Evolutionary conservation across 495 filamentous ascomycete genomes (phyloP), one percentile per base, ranked within the genome.

Genomic region (Emericellopsis terricola): DNA sequence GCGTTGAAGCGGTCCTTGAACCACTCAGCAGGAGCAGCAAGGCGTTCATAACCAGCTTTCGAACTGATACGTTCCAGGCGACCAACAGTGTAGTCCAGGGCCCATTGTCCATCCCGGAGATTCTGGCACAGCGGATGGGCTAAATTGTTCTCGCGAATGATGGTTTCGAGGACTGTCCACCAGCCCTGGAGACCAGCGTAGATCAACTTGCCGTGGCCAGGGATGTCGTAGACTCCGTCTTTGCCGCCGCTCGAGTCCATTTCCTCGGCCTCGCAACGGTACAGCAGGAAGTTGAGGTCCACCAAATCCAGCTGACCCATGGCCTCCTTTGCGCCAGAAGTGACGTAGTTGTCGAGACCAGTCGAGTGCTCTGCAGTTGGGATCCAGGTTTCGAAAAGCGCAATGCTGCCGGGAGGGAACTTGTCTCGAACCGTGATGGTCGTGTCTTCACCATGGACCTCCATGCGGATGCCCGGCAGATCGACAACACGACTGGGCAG

Each of bases 181-280:
- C 89, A 99, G 10, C 91, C 91, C 51, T 99, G 91, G 18, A 99
- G 67, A 29, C 91, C 91, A 37, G 91, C 86, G 53, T 99, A 99
- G 13, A 94, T 81, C 28, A 94, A 63, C 31, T 78, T 64, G 3
- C 86, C 91, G 45, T 80, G 59, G 0, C 74, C 72, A 8, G 91
- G 89, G 41, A 99, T 81, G 31, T 62, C 68, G 52, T 96, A 99
- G 0, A 75, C 74, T 1, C 91, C 91, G 57, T 96, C 81, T 38
- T 71, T 65, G 7, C 81, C 80, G 16, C 65, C 64, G 38, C 78
- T 92, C 1, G 64, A 71, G 39, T 91, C 86, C 29, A 69, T 69
- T 51, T 99, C 91, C 53, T 99, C 91, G 13, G 85, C 69, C 34
- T 96, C 91, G 41, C 81, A 92, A 38, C 81, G 71, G 52, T 94